phyloP scores from a whole-genome alignment of 129 eudicot species.

The Helichrysum umbraculigerum region DNA sequence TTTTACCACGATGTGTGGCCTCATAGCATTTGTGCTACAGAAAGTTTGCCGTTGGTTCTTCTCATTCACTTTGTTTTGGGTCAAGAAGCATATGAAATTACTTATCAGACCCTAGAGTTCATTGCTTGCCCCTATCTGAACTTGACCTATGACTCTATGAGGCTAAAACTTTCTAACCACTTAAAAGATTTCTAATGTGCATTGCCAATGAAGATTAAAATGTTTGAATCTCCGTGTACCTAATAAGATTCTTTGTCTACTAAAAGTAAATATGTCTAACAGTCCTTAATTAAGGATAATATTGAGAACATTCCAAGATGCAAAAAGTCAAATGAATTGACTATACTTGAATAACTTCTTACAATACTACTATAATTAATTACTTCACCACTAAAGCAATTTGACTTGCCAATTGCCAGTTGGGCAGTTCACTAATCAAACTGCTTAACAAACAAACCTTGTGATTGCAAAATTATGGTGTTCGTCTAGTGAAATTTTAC shows the following conservation, averaged over 20 bases:
- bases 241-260: background rate
- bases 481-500: background rate
- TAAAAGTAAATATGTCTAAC: background rate
- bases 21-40: background rate
- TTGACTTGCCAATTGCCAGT: background rate
- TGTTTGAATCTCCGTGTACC: background rate
- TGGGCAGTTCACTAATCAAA: background rate
- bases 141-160: background rate
- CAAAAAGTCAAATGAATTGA: background rate
- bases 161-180: background rate
- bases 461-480: background rate
- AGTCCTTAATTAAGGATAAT: background rate
- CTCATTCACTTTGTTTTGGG: background rate
- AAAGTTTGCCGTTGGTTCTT: background rate
- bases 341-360: background rate
- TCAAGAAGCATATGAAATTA: background rate
- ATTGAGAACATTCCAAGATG: background rate
- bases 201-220: background rate
- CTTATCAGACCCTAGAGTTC: background rate
- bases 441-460: background rate
- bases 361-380: background rate
- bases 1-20: background rate
- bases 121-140: background rate
- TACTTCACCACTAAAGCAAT: background rate
- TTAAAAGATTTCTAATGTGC: background rate